Conservation (phyloP, 202 grass and related monocot genomes). For the Musa balbisiana region DNA sequence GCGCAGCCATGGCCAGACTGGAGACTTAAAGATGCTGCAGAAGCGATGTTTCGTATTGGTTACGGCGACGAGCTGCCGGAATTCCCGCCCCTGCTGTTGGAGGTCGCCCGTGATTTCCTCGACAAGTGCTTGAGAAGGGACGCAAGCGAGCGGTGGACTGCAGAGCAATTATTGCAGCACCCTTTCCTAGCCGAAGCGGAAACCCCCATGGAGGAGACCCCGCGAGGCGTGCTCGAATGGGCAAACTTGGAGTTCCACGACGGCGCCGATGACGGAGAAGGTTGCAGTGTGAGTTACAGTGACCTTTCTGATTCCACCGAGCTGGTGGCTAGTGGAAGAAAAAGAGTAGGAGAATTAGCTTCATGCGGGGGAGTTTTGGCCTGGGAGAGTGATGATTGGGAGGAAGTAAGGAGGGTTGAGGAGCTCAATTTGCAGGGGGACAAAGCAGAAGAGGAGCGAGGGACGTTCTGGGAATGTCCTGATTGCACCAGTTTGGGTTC, state of each 20-base stretch:
- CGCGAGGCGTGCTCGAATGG: conserved; percentile 63
- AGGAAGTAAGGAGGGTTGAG: conserved; percentile 36
- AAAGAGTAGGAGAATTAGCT: conserved; percentile 63
- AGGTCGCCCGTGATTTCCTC: conserved; percentile 60
- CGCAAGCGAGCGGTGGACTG: conserved; percentile 56
- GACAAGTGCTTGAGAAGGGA: conserved; percentile 68
- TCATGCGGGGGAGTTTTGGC: conserved; percentile 24
- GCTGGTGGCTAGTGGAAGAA: conserved; percentile 43
- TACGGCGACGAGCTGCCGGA: conserved; percentile 50
- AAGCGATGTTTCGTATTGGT: conserved; percentile 43
- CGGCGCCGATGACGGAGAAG: conserved; percentile 8
- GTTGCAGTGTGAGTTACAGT: neutral
- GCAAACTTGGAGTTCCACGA: conserved; percentile 33
- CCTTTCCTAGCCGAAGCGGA: conserved; percentile 43
- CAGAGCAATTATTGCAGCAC: conserved; percentile 61
- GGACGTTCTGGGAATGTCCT: neutral
- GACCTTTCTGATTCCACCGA: conserved; percentile 22
- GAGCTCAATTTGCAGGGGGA: neutral
- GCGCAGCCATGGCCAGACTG: conserved; percentile 54
- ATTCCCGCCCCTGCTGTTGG: conserved; percentile 34
- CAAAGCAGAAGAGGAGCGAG: neutral
- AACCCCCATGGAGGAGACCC: conserved; percentile 22
- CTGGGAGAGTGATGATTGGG: conserved; percentile 41
- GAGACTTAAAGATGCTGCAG: conserved; percentile 16
- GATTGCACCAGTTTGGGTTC: neutral